Conservation (phyloP, 345 rosid genomes). For the Garcia nutans region DNA sequence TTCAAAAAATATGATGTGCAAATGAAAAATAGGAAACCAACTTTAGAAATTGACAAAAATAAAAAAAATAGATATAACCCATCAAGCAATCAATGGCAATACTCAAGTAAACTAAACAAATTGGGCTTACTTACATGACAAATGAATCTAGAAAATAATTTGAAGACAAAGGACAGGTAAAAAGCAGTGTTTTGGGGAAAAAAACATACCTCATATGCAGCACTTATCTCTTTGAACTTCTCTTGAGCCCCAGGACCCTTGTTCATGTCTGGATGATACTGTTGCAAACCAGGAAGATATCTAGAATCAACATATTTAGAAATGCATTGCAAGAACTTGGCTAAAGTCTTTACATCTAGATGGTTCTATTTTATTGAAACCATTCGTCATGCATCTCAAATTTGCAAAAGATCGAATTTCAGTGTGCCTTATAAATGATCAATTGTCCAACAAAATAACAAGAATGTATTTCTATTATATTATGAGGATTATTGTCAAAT, state of each 20-base stretch:
- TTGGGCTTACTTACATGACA: neutral
- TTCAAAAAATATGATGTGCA: neutral
- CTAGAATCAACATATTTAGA: constrained; percentile 17
- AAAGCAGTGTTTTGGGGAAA: neutral
- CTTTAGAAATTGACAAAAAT: neutral
- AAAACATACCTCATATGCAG: constrained; percentile 82
- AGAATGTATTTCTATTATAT: neutral
- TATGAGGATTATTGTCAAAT: neutral
- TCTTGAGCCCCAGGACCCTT: constrained; percentile 83
- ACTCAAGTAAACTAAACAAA: neutral
- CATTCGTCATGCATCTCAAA: neutral
- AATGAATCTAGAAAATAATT: neutral
- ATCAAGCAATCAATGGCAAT: neutral
- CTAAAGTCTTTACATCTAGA: constrained; percentile 3
- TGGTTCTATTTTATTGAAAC: neutral
- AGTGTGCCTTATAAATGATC: neutral
- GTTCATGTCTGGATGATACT: constrained; percentile 93
- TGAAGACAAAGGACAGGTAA: neutral
- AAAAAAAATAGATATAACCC: neutral
- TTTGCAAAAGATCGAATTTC: constrained; percentile 4
- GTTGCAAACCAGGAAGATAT: constrained; percentile 30
- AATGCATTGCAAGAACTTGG: neutral
- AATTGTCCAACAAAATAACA: neutral
- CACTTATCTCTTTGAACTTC: constrained; percentile 91
- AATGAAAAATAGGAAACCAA: neutral